These are phyloP conservation scores for Neurospora sp. DNA, from an alignment of 2,329 filamentous ascomycete species.

Conservation along the genomic window DNA sequence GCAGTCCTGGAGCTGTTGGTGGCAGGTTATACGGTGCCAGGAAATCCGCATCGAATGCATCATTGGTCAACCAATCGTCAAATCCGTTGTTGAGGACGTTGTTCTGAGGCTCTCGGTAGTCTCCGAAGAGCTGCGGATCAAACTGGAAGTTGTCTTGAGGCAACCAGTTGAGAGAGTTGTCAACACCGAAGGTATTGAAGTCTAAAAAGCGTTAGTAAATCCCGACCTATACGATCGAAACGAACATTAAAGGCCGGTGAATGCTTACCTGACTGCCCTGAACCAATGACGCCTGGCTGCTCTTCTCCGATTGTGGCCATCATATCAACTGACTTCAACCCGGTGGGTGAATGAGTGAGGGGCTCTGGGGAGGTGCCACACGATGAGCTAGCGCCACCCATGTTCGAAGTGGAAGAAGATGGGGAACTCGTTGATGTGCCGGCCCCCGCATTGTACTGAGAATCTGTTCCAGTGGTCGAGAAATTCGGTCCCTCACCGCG, in stretches of 20 bases:
- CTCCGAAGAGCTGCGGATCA: conserved; percentile 82
- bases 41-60: conserved; percentile 75
- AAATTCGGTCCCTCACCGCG: conserved; percentile 32
- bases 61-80: conserved; percentile 59
- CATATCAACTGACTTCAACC: conserved; percentile 53
- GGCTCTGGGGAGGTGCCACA: conserved; percentile 74
- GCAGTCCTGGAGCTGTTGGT: conserved; percentile 28
- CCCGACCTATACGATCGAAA: not conserved
- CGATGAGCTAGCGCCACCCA: conserved; percentile 47
- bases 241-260: not conserved
- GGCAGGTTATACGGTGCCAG: conserved; percentile 66
- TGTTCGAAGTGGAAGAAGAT: conserved; percentile 52
- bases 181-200: conserved; percentile 31
- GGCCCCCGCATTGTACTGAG: conserved; percentile 35
- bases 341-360: conserved; percentile 58
- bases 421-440: conserved; percentile 53
- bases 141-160: conserved; percentile 79
- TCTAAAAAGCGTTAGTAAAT: conserved; percentile 19
- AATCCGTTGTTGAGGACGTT: conserved; percentile 63
- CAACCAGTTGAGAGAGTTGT: conserved; percentile 60
- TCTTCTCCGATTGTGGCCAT: conserved; percentile 59
- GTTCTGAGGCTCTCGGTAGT: conserved; percentile 84
- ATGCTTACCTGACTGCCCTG: conserved; percentile 28
- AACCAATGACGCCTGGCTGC: conserved; percentile 41
- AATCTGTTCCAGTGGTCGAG: conserved; percentile 42